Conservation (phyloP, 2,329 filamentous ascomycete genomes). For the Hypoxylon sp. region DNA sequence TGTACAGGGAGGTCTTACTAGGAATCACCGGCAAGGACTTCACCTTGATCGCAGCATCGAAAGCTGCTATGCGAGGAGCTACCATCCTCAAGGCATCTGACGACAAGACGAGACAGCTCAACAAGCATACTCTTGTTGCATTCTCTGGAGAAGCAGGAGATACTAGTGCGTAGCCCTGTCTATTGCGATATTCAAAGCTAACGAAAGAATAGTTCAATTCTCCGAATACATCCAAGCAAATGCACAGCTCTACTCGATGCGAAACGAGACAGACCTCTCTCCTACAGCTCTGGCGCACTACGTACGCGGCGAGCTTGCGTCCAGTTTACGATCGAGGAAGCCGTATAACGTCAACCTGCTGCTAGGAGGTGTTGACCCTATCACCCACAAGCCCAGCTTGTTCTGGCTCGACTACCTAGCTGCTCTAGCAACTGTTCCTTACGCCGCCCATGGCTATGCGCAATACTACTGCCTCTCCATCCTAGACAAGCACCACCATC, state of each 20-base stretch:
- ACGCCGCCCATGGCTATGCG: conserved; percentile 97
- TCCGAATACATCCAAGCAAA: conserved; percentile 99
- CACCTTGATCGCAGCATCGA: conserved; percentile 95
- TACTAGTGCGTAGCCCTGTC: conserved; percentile 70
- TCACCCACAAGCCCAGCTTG: conserved; percentile 87
- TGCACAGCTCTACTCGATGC: conserved; percentile 97
- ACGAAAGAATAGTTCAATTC: conserved; percentile 79
- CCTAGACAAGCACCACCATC: conserved; percentile 98
- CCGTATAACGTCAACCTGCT: conserved; percentile 98
- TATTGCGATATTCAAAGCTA: conserved; percentile 10
- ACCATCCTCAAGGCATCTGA: conserved; percentile 94
- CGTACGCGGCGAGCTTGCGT: conserved; percentile 91
- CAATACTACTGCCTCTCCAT: conserved; percentile 99
- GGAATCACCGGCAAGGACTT: conserved; percentile 99
- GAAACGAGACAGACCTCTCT: conserved; percentile 91
- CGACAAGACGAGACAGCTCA: conserved; percentile 93
- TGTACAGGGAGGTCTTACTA: conserved; percentile 88
- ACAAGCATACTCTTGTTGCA: conserved; percentile 93
- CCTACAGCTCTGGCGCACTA: conserved; percentile 91
- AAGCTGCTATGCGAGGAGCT: conserved; percentile 96
- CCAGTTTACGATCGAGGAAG: conserved; percentile 87
- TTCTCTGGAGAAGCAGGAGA: conserved; percentile 97
- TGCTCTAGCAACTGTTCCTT: conserved; percentile 85
- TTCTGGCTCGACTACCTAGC: conserved; percentile 99
- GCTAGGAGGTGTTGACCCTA: conserved; percentile 91